Base-by-base conservation (phyloP, 208 protist species). In the Crithidia mellificae region DNA sequence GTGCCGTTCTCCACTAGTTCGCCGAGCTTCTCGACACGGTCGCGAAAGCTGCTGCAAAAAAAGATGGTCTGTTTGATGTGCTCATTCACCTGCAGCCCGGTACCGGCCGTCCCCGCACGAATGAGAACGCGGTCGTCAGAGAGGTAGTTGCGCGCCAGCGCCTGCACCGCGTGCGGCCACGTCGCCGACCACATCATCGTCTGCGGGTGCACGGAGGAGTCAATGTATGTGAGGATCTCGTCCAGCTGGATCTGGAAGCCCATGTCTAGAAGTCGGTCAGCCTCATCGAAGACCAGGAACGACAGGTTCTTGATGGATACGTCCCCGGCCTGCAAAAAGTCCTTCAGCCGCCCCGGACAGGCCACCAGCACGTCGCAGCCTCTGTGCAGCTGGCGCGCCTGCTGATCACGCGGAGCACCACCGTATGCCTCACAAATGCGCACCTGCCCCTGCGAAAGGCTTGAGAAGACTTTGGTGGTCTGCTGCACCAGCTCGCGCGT, bases 281-380 rank as follows among this genome's bases (percentile, higher is more conserved):
- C 99, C 82, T 99, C 99, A 82, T 99, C 99, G 80, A 99, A 99
- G 6, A 99, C 98, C 1, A 99, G 63, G 63, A 98, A 98, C 52
- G 97, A 81, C 19, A 99, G 57, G 25, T 85, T 59, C 22, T 70
- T 66, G 25, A 99, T 78, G 20, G 73, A 84, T 38, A 99, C 81
- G 27, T 85, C 85, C 12, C 93, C 94, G 52, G 87, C 85, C 44
- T 98, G 84, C 8, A 98, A 68, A 67, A 98, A 92, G 81, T 99
- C 98, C 30, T 96, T 81, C 32, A 99, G 81, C 30, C 98, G 95
- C 14, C 99, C 99, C 7, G 99, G 99, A 27, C 98, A 99, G 0
- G 98, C 98, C 47, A 99, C 93, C 39, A 99, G 74, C 29, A 90
- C 89, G 41, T 96, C 91, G 44, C 91, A 96, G 20, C 91, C 91